Base-by-base conservation (phyloP, 441 rosid species). In the Pelargonium fulgidum region DNA sequence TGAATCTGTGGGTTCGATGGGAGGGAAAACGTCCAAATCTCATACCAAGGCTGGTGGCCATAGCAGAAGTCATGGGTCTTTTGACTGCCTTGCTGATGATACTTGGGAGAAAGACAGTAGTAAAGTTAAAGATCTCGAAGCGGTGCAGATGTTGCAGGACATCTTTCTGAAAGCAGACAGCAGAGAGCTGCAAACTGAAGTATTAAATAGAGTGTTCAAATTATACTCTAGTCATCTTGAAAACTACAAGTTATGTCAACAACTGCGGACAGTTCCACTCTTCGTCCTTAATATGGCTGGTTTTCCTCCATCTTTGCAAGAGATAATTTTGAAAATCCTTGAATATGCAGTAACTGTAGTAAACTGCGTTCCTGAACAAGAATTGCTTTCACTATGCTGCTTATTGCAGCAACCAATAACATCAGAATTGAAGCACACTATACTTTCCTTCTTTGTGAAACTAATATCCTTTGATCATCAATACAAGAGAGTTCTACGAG, bases 311-410 rank as follows among this genome's bases (percentile, higher is more conserved):
- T 84, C 97, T 8, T 81, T 96, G 85, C 99, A 91, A 84, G 98
- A 91, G 77, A 90, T 87, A 75, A 93, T 96, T 67, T 84, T 96
- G 81, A 96, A 96, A 85, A 96, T 96, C 83, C 98, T 96, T 77
- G 99, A 96, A 76, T 96, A 93, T 81, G 98, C 99, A 64, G 99
- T 96, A 74, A 96, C 99, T 62, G 98, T 96, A 66, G 98, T 90
- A 79, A 96, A 91, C 83, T 96, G 99, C 76, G 85, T 96, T 75
- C 99, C 99, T 36, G 99, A 96, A 85, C 99, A 96, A 81, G 99
- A 96, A 79, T 73, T 96, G 80, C 87, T 96, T 78, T 93, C 99
- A 41, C 92, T 96, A 56, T 93, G 98, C 82, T 96, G 98, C 88
- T 87, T 96, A 73, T 77, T 96, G 87, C 99, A 96, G 85, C 99